These are phyloP conservation scores for Huntiella omanensis DNA, from an alignment of 2,329 filamentous ascomycete species.

Conservation along the genomic window DNA sequence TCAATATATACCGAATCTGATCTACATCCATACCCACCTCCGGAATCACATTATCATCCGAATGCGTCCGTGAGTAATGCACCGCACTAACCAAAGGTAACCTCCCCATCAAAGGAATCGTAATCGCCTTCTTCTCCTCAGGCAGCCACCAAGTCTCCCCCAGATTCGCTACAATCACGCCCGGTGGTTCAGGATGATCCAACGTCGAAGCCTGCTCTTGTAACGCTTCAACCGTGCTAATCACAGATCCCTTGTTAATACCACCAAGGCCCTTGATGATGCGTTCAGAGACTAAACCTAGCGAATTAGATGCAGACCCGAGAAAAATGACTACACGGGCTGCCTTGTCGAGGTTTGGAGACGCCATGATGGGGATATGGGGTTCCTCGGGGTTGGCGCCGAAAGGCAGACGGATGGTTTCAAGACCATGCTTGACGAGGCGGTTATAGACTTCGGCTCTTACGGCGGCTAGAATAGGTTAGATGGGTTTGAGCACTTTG, in stretches of 20 bases:
- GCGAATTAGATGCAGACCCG: conserved; percentile 51
- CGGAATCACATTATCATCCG: too few relatives aligned
- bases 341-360: conserved; percentile 31
- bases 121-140: conserved; percentile 39
- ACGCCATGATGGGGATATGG: conserved; percentile 49
- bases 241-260: conserved; percentile 49
- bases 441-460: conserved; percentile 41
- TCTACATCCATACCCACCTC: too few relatives aligned
- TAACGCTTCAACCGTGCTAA: conserved; percentile 39
- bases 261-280: conserved; percentile 43
- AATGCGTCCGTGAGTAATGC: conserved; percentile 21
- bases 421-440: conserved; percentile 40
- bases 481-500: neutral
- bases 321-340: conserved; percentile 55
- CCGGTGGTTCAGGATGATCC: conserved; percentile 24
- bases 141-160: conserved; percentile 66
- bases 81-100: conserved; percentile 45
- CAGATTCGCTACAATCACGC: conserved; percentile 57
- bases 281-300: conserved; percentile 58
- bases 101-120: conserved; percentile 33
- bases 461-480: conserved; percentile 33
- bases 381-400: conserved; percentile 25
- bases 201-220: conserved; percentile 19
- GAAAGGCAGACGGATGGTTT: conserved; percentile 42
- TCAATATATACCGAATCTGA: conserved; percentile 51